Base-by-base conservation (phyloP, 2,329 filamentous ascomycete species). In the Elsinoe australis region DNA sequence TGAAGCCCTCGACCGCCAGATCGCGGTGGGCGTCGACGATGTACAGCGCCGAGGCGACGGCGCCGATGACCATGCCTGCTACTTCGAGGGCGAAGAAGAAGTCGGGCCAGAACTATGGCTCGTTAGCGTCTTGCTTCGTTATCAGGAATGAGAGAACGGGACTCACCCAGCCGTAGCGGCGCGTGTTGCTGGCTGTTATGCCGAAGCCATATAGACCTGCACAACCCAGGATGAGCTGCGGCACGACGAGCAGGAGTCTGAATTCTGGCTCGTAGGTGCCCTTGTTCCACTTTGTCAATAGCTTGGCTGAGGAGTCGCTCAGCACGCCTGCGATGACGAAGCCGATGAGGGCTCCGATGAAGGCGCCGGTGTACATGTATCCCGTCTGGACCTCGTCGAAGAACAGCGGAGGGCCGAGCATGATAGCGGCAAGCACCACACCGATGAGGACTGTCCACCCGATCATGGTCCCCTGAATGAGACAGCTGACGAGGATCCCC, bases 381-480 rank as follows among this genome's bases (percentile, higher is more conserved):
- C 89, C 89, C 1, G 85, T 87, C 59, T 85, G 69, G 46, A 86
- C 79, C 66, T 92, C 82, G 57, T 79, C 72, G 76, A 89, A 95
- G 71, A 80, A 92, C 32, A 89, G 77, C 1, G 87, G 86, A 1
- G 83, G 82, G 1, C 83, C 82, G 38, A 94, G 75, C 68, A 92
- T 90, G 55, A 94, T 82, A 51, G 82, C 79, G n/a, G 82, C 84
- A 36, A 94, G 70, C 55, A 92, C 80, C 52, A 92, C 83, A 49
- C 86, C 85, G 55, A 94, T 90, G 60, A 95, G 87, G 12, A 95
- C 86, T 1, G 89, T 94, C 89, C 90, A 96, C 54, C 89, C 90
- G 59, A 95, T 95, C 60, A 95, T 79, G 3, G 85, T 79, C 12
- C 89, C 89, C 72, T 95, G 89, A 42, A 89, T 86, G 3, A 95